A percentile compares a stretch with the other conserved stretches of the same genome.
Conservation (phyloP, 2,329 filamentous ascomycete species). For the Ophiocordyceps sinensis region DNA sequence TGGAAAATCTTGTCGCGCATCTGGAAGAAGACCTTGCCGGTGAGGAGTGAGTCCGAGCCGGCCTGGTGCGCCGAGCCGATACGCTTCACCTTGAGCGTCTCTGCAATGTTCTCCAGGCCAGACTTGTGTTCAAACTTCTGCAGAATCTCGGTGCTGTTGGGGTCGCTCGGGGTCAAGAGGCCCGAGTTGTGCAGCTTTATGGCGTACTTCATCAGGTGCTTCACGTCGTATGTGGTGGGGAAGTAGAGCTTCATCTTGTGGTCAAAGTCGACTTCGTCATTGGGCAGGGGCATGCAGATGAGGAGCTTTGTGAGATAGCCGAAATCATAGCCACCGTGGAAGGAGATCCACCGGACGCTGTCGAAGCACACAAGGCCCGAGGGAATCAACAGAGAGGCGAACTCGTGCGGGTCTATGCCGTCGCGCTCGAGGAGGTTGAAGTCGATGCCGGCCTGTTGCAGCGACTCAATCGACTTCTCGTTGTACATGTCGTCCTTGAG, state of each 20-base stretch:
- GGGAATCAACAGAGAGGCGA: constrained; percentile 78
- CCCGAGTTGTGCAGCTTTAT: constrained; percentile 52
- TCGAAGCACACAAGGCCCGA: constrained; percentile 82
- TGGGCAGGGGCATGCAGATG: constrained; percentile 66
- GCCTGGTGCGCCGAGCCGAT: constrained; percentile 82
- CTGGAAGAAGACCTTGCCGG: constrained; percentile 88
- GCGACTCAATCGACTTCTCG: constrained; percentile 81
- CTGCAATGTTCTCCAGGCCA: constrained; percentile 83
- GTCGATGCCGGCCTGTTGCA: constrained; percentile 85
- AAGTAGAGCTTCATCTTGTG: constrained; percentile 85
- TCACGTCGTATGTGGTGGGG: constrained; percentile 87
- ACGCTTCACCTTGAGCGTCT: constrained; percentile 81
- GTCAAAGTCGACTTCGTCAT: constrained; percentile 82
- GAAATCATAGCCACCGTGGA: constrained; percentile 97
- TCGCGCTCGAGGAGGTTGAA: constrained; percentile 72
- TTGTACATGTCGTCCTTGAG: constrained; percentile 96
- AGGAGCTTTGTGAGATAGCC: constrained; percentile 93
- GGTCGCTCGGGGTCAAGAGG: constrained; percentile 49
- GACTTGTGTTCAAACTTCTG: constrained; percentile 81
- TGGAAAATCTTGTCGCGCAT: constrained; percentile 81
- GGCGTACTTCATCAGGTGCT: constrained; percentile 89
- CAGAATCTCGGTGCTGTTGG: constrained; percentile 56
- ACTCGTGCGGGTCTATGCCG: constrained; percentile 80
- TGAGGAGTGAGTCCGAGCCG: constrained; percentile 84
- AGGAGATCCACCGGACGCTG: constrained; percentile 90